A percentile compares a stretch with the other conserved stretches of the same genome.
Evolutionary conservation across 345 rosid species (phyloP).

Genomic region (Diplotaxis tenuifolia): DNA sequence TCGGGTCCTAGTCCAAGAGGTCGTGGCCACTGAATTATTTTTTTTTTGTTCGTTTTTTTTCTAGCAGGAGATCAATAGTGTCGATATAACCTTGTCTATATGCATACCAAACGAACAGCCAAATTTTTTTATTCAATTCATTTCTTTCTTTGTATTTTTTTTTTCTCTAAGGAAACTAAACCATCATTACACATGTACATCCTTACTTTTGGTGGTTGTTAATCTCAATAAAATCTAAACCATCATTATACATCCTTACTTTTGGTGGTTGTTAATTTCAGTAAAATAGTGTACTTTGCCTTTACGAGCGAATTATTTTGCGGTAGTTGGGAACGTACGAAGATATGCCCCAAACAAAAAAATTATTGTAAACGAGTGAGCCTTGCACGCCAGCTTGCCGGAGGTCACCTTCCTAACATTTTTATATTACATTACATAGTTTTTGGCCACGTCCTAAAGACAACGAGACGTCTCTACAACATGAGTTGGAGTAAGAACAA

Average conservation of each 20-base stretch:
- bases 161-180: neutral
- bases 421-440: conserved; percentile 4
- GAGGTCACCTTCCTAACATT: conserved; percentile 9
- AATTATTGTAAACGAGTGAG: conserved; percentile 6
- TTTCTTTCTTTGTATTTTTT: neutral
- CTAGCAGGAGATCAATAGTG: neutral
- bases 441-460: neutral
- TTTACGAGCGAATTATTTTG: neutral
- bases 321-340: conserved; percentile 3
- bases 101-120: neutral
- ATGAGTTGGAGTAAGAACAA: neutral
- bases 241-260: neutral
- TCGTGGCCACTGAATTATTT: conserved; percentile 17
- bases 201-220: too few species aligned
- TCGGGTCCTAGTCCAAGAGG: conserved; percentile 38
- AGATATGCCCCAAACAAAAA: neutral
- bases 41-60: neutral
- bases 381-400: conserved; percentile 9
- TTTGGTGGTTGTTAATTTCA: conserved; percentile 3
- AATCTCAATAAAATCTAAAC: too few species aligned
- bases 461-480: conserved; percentile 9
- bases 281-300: neutral
- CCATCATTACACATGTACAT: neutral
- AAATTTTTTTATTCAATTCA: neutral
- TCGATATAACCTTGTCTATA: neutral